phyloP scores from a whole-genome alignment of 202 grass and related monocot species.

The Panicum virgatum region DNA sequence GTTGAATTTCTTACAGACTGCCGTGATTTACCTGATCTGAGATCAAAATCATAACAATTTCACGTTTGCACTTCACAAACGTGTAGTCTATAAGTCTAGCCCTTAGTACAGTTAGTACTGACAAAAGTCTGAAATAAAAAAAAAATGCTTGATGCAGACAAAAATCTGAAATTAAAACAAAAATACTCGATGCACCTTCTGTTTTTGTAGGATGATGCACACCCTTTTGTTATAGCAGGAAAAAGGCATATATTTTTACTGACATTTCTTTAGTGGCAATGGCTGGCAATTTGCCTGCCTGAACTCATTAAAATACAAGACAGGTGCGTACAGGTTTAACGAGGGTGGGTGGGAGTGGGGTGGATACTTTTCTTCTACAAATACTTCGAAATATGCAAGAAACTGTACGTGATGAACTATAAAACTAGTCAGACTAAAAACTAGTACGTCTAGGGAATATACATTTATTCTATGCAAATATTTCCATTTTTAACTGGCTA shows the following conservation, averaged over 20 bases:
- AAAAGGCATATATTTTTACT: background rate
- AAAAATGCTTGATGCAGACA: background rate
- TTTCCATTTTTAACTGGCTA: no score
- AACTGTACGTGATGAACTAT: no score
- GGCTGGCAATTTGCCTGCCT: no score
- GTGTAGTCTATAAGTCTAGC: background rate
- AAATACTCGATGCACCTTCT: background rate
- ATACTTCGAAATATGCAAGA: no score
- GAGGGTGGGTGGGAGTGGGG: no score
- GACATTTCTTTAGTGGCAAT: background rate
- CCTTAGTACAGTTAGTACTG: background rate
- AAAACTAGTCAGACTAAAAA: no score
- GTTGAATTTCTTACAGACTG: background rate
- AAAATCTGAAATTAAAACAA: background rate
- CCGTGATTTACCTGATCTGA: background rate
- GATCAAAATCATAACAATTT: background rate
- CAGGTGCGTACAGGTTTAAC: no score
- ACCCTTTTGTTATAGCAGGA: background rate
- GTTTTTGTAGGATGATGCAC: background rate
- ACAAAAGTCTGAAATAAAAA: background rate
- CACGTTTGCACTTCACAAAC: background rate
- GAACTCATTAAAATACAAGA: no score
- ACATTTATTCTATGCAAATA: no score
- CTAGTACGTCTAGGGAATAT: no score
- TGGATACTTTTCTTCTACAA: no score